These are phyloP conservation scores for Salvia sclarea DNA, from an alignment of 305 asterid genomes.

Conservation along the genomic window DNA sequence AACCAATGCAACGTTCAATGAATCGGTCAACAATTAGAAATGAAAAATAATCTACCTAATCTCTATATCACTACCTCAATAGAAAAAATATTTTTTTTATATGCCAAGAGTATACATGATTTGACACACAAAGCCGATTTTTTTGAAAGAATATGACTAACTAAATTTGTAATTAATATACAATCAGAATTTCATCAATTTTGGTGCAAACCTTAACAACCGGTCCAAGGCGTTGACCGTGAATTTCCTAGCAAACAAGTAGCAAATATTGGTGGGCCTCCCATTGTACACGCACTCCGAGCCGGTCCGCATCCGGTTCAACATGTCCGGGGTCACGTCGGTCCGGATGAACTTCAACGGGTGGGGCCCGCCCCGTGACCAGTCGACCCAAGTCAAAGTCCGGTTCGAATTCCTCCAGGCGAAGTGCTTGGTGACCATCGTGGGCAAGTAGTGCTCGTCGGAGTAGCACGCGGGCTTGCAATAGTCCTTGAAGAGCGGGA, in stretches of 20 bases:
- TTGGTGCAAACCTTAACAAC: constrained; percentile 57
- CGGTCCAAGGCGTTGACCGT: constrained; percentile 53
- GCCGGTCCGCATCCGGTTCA: constrained; percentile 46
- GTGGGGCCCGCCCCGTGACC: constrained; percentile 85
- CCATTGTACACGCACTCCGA: constrained; percentile 59
- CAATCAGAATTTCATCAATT: constrained; percentile 39
- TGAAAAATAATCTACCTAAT: too few relatives aligned
- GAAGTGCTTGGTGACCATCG: constrained; percentile 45
- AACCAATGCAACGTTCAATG: too few relatives aligned
- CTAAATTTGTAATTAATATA: too few relatives aligned
- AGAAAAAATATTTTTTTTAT: too few relatives aligned
- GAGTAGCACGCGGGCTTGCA: constrained; percentile 76
- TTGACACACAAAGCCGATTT: too few relatives aligned
- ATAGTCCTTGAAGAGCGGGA: constrained; percentile 37
- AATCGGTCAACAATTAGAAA: too few relatives aligned
- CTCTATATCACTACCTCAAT: too few relatives aligned
- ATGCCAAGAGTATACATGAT: too few relatives aligned
- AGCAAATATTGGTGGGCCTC: constrained; percentile 49
- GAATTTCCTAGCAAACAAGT: constrained; percentile 85
- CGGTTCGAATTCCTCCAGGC: constrained; percentile 50
- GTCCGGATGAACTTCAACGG: constrained; percentile 50
- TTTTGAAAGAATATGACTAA: too few relatives aligned
- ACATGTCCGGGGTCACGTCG: constrained; percentile 48
- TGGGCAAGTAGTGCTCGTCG: constrained; percentile 82
- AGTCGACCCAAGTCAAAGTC: constrained; percentile 87